Percentiles rank a stretch among this genome's conserved stretches.
phyloP scores from a whole-genome alignment of 768 basidiomycete species.

The Stropharia rugosoannulata region DNA sequence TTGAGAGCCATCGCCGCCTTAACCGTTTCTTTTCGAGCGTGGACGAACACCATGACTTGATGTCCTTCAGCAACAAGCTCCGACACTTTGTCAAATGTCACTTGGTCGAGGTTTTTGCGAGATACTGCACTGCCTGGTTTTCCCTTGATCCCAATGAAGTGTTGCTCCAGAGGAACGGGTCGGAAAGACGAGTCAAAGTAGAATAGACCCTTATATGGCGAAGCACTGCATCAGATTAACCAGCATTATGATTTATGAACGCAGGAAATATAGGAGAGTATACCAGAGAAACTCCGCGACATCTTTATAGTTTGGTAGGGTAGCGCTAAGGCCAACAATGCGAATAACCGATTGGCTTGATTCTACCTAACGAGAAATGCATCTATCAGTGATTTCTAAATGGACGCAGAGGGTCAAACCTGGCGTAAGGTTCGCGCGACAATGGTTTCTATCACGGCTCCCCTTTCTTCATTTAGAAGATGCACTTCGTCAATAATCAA shows the following conservation, averaged over 20 bases:
- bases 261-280: conserved; percentile 8
- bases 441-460: conserved; percentile 97
- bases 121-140: conserved; percentile 73
- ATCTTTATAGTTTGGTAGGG: conserved; percentile 95
- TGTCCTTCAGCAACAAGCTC: conserved; percentile 89
- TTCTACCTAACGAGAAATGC: conserved; percentile 64
- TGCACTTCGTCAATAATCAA: conserved; percentile 98
- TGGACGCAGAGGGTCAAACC: conserved; percentile 32
- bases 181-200: conserved; percentile 98
- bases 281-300: conserved; percentile 94
- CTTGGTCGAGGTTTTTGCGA: conserved; percentile 84
- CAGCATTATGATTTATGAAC: background rate
- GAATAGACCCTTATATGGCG: conserved; percentile 83
- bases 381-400: background rate
- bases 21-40: conserved; percentile 97
- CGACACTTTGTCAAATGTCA: conserved; percentile 88
- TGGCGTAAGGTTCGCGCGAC: conserved; percentile 94
- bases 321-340: conserved; percentile 94
- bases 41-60: conserved; percentile 99
- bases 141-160: conserved; percentile 91
- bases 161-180: conserved; percentile 95
- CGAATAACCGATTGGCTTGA: conserved; percentile 95
- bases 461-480: conserved; percentile 94
- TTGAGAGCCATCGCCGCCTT: conserved; percentile 81
- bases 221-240: conserved; percentile 57